Percentiles rank a stretch among this genome's conserved stretches.
Conservation (phyloP, 169 alveolate genomes). For the Theileria orientalis region DNA sequence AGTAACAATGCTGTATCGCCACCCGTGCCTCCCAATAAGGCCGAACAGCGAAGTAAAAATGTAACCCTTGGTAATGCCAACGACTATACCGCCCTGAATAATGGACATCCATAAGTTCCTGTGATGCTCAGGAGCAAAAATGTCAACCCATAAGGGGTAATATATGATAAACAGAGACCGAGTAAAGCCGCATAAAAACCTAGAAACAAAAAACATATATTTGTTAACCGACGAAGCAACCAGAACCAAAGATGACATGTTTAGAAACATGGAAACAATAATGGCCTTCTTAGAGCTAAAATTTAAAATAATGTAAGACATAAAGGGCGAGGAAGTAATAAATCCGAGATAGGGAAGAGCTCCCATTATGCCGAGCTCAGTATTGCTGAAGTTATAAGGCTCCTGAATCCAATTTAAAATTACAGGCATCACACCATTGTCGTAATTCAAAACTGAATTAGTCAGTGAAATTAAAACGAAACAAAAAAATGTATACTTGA, state of each 20-base stretch:
- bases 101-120: conserved; percentile 93
- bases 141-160: conserved; percentile 94
- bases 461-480: background rate
- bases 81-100: conserved; percentile 85
- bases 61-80: conserved; percentile 82
- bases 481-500: background rate
- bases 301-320: conserved; percentile 63
- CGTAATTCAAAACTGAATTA: conserved; percentile 32
- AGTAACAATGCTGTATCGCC: conserved; percentile 49
- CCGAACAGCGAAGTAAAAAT: conserved; percentile 47
- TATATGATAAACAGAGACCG: conserved; percentile 90
- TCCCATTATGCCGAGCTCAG: conserved; percentile 66
- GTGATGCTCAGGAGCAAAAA: conserved; percentile 85
- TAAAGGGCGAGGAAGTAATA: conserved; percentile 71
- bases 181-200: conserved; percentile 87
- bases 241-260: conserved; percentile 60
- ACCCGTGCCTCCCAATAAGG: background rate
- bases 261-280: conserved; percentile 47
- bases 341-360: conserved; percentile 77
- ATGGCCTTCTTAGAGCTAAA: conserved; percentile 68
- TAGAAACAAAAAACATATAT: conserved; percentile 73
- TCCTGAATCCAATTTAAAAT: conserved; percentile 45
- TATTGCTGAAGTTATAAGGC: conserved; percentile 35
- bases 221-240: conserved; percentile 69
- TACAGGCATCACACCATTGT: conserved; percentile 53